Base-by-base conservation (phyloP, 305 asterid genomes). In the Nicotiana rustica region DNA sequence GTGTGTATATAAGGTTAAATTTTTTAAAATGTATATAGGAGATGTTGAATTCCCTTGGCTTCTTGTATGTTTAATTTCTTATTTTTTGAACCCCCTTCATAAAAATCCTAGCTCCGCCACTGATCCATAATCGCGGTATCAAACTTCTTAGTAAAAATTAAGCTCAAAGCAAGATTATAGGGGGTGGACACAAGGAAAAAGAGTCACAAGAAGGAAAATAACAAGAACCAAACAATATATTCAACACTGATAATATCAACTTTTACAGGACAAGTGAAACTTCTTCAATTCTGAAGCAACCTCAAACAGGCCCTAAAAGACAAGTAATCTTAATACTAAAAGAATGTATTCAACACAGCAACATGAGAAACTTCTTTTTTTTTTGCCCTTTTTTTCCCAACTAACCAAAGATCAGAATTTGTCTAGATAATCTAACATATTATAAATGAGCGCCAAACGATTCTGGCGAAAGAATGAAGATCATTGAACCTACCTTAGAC, bases 241-340 rank as follows among this genome's bases (percentile, higher is more conserved):
- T 76, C 80, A 55, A 76, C 35, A 76, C 80, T 41, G 17, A 52
- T 3, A 13, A 75, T 49, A 75, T 75, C 44, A 75, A 75, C 17
- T 75, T 75, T 38, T 29, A 25, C 41, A 21, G 15, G 44, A 75
- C 41, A 49, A 14, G 44, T 73, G 79, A 47, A 49, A 13, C 21
- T 25, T 49, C 78, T 69, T 69, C 77, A 69, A 10, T 41, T 41
- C 8, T 75, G 65, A 73, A 73, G 65, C 79, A 75, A 75, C 65
- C 47, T 75, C 65, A 75, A 14, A 49, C 80, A 71, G 78, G 36
- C 21, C 38, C 61, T 41, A 29, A 35, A 71, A 5, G 38, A 10
- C 36, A 33, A 75, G 65, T 33, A 29, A 75, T 25, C 65, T 75
- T 75, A 52, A 21, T 52, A 76, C 79, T 47, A 47, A 52, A 41